Percentiles rank a stretch among this genome's conserved stretches.
Conservation (phyloP, 805 yeast species). For the Lipomyces chichibuensis region DNA sequence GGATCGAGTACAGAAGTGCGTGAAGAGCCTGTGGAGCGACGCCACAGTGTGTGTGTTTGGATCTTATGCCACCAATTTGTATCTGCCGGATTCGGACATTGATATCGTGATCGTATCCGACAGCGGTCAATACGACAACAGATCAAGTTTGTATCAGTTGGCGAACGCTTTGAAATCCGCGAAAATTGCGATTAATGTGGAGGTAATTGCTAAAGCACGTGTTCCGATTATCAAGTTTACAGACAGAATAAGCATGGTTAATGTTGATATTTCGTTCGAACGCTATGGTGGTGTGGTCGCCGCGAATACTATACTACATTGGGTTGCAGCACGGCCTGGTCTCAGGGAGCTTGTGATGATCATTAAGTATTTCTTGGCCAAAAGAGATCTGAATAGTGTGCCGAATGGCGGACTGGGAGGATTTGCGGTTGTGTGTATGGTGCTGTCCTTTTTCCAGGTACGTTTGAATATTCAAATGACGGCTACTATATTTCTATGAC, state of each 20-base stretch:
- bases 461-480: not conserved
- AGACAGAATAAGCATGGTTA: conserved; percentile 69
- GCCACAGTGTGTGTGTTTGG: conserved; percentile 87
- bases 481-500: not conserved
- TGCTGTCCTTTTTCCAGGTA: conserved; percentile 67
- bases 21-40: conserved; percentile 68
- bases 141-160: conserved; percentile 69
- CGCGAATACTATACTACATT: conserved; percentile 71
- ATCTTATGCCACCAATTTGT: conserved; percentile 89
- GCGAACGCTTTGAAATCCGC: conserved; percentile 67
- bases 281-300: conserved; percentile 79
- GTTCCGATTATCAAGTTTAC: conserved; percentile 93
- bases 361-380: conserved; percentile 80
- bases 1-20: conserved; percentile 56
- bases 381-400: conserved; percentile 79
- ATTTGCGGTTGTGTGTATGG: conserved; percentile 85
- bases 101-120: conserved; percentile 84
- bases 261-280: conserved; percentile 89
- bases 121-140: conserved; percentile 60
- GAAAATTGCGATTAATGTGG: conserved; percentile 69
- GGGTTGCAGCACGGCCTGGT: conserved; percentile 77
- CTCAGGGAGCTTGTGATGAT: conserved; percentile 79
- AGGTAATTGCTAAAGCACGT: conserved; percentile 85
- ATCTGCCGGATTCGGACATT: conserved; percentile 92
- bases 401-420: conserved; percentile 96